phyloP scores from a whole-genome alignment of 768 basidiomycete species.

The Collybiopsis luxurians region DNA sequence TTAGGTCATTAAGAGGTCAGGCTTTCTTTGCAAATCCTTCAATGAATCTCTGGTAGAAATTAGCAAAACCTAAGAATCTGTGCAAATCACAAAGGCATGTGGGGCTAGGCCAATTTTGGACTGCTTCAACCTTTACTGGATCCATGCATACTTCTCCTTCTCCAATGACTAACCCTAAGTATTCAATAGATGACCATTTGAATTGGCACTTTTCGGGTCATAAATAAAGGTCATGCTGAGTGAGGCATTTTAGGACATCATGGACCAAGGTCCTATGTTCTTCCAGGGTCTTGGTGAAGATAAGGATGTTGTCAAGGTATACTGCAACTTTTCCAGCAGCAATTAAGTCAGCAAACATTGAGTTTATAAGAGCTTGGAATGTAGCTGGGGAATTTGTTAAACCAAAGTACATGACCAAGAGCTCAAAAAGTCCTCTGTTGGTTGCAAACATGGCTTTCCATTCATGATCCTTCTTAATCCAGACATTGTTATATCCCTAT shows the following conservation, averaged over 20 bases:
- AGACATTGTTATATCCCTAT: conserved; percentile 37
- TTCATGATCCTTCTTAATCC: conserved; percentile 38
- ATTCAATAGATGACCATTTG: conserved; percentile 8
- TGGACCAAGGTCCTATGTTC: conserved; percentile 11
- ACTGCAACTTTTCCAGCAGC: conserved; percentile 21
- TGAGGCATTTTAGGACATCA: conserved; percentile 16
- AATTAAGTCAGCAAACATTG: conserved; percentile 28
- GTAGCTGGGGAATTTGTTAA: conserved; percentile 29
- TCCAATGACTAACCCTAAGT: conserved; percentile 14
- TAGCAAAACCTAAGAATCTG: conserved; percentile 41
- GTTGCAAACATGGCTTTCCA: conserved; percentile 43
- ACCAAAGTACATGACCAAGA: conserved; percentile 40
- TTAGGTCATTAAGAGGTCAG: conserved; percentile 25
- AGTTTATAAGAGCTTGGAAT: conserved; percentile 30
- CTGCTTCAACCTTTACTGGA: conserved; percentile 32
- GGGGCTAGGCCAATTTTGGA: conserved; percentile 35
- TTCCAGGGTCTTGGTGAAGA: conserved; percentile 12
- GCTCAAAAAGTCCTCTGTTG: conserved; percentile 35
- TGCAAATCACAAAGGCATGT: conserved; percentile 28
- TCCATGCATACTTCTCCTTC: conserved; percentile 27
- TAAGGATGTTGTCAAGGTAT: conserved; percentile 30
- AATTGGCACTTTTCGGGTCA: conserved; percentile 27
- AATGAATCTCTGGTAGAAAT: conserved; percentile 45
- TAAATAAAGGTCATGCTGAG: conserved; percentile 17
- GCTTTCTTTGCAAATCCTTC: conserved; percentile 28